Evolutionary conservation across 176 grass and related monocot genomes (phyloP).

Genomic region (Puccinellia tenuiflora): DNA sequence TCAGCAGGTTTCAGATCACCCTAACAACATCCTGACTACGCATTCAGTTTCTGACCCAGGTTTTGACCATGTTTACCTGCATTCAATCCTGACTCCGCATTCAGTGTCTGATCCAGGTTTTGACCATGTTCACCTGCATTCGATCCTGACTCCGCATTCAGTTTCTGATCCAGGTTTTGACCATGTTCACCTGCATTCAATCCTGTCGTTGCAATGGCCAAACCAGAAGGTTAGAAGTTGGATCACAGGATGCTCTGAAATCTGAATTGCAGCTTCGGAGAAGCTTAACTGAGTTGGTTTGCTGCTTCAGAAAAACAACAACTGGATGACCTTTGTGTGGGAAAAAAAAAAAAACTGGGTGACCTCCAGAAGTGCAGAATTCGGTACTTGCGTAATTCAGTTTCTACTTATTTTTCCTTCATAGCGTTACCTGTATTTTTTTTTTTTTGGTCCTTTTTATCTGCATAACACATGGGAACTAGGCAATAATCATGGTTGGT

Average conservation of each 20-base stretch:
- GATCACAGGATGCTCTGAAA: neutral
- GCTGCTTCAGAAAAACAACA: constrained; percentile 2
- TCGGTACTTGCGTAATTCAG: neutral
- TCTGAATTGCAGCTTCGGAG: neutral
- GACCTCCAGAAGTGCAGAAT: neutral
- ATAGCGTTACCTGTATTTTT: neutral
- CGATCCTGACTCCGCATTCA: no score
- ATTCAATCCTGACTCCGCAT: constrained; percentile 9
- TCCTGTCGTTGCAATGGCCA: neutral
- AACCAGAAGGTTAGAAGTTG: neutral
- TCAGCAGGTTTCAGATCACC: neutral
- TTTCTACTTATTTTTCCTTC: neutral
- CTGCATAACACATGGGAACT: neutral
- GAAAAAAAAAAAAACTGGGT: neutral
- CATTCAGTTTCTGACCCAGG: neutral
- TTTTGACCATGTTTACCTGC: constrained; percentile 20
- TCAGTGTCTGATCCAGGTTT: neutral
- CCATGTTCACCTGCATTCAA: constrained; percentile 26
- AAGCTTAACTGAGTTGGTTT: neutral
- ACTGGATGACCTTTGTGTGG: neutral
- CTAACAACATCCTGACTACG: constrained; percentile 1
- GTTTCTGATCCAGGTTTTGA: neutral
- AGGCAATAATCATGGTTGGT: constrained; percentile 35
- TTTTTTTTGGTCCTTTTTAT: neutral
- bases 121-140: constrained; percentile 22